Evolutionary conservation across 306 rosid genomes (phyloP).

Genomic region (Hippophae gyantsensis): DNA sequence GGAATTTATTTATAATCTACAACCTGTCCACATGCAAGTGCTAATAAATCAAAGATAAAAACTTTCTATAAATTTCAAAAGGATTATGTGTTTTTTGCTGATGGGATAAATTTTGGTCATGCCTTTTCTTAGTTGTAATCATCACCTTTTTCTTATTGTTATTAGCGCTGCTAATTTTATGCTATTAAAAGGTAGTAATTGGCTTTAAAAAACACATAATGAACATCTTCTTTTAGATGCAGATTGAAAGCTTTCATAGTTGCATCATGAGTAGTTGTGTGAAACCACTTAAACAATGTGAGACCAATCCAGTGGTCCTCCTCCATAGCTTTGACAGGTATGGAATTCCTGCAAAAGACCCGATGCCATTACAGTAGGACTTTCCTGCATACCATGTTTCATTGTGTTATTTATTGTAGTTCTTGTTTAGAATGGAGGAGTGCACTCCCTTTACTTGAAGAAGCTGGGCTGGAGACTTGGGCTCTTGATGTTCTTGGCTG

Average conservation of each 20-base stretch:
- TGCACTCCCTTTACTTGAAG: constrained; percentile 66
- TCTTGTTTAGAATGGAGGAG: constrained; percentile 96
- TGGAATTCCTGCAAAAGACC: constrained; percentile 12
- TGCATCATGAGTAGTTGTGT: constrained; percentile 86
- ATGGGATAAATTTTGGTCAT: no score
- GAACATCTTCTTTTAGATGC: constrained; percentile 5
- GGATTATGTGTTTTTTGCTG: no score
- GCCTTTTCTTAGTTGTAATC: no score
- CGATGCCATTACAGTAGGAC: constrained; percentile 1
- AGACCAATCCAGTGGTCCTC: constrained; percentile 72
- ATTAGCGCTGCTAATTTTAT: no score
- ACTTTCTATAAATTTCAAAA: no score
- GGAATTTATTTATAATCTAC: no score
- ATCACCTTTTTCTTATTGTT: no score
- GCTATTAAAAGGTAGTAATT: no score
- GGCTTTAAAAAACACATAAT: no score
- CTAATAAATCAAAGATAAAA: no score
- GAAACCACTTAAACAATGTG: constrained; percentile 45
- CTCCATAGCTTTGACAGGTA: constrained; percentile 92
- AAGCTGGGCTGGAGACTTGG: constrained; percentile 84
- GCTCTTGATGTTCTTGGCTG: constrained; percentile 94
- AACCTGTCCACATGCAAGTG: no score
- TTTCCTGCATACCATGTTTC: constrained; percentile 15
- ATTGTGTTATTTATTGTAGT: constrained; percentile 33
- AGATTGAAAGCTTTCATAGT: constrained; percentile 50